Conservation (phyloP, 2,329 filamentous ascomycete genomes). For the Penicillium corylophilum region DNA sequence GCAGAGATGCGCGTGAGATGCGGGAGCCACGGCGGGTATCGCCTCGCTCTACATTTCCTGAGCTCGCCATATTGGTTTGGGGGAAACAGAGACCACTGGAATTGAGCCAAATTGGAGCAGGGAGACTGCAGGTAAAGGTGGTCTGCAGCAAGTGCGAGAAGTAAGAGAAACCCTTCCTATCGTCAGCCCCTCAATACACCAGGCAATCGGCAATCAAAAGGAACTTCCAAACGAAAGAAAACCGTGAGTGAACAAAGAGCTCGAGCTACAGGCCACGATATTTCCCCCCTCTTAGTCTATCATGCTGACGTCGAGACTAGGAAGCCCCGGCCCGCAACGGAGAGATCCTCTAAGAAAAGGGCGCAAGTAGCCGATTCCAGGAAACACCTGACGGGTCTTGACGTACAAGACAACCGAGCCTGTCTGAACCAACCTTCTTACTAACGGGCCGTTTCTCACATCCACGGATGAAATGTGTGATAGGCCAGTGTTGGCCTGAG, state of each 20-base stretch:
- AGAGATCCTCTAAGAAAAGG: background rate
- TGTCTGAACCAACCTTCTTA: conserved; percentile 9
- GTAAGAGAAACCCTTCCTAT: background rate
- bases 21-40: conserved; percentile 31
- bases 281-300: conserved; percentile 15
- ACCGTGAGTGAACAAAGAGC: background rate
- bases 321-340: conserved; percentile 15
- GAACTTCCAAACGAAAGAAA: background rate
- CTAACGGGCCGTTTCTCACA: conserved; percentile 7
- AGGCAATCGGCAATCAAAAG: background rate
- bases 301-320: conserved; percentile 35
- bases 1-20: conserved; percentile 37
- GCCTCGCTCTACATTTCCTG: conserved; percentile 14
- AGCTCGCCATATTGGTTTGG: conserved; percentile 23
- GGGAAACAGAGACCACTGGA: background rate
- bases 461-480: conserved; percentile 1
- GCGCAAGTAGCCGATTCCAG: conserved; percentile 9
- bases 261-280: background rate
- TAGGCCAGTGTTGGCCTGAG: conserved; percentile 2
- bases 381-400: conserved; percentile 17
- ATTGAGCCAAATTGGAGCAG: conserved; percentile 1
- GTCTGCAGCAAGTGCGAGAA: background rate
- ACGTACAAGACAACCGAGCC: conserved; percentile 21
- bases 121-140: background rate
- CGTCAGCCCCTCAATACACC: background rate